Conservation (phyloP, 352 stramenopile species). For the Achlya hypogyna region DNA sequence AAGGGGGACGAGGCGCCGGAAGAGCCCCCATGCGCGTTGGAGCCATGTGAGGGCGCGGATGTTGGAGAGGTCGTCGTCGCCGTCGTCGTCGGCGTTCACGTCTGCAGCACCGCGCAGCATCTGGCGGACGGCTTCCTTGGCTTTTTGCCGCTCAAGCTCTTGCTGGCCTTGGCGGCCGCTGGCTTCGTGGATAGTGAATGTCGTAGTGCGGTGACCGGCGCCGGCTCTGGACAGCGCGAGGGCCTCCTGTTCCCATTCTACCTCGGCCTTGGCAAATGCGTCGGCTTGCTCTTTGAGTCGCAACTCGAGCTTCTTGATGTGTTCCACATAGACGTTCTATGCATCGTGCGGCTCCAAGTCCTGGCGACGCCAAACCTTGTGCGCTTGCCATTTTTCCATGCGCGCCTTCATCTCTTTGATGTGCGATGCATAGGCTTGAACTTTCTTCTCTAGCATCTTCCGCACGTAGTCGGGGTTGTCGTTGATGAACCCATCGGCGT, state of each 20-base stretch:
- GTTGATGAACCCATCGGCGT: conserved; percentile 18
- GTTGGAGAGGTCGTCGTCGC: conserved; percentile 9
- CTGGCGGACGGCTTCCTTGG: conserved; percentile 29
- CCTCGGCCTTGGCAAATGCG: conserved; percentile 37
- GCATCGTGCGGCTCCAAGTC: background rate
- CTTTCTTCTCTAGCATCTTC: conserved; percentile 1
- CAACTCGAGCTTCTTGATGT: conserved; percentile 19
- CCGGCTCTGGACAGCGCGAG: conserved; percentile 21
- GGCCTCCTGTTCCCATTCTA: conserved; percentile 56
- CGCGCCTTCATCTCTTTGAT: conserved; percentile 13
- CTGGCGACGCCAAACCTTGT: background rate
- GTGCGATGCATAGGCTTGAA: conserved; percentile 6
- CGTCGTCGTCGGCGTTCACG: conserved; percentile 29
- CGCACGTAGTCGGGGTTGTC: conserved; percentile 21
- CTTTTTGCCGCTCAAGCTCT: conserved; percentile 25
- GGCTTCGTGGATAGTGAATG: conserved; percentile 25
- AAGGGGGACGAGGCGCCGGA: conserved; percentile 38
- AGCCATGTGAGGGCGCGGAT: conserved; percentile 28
- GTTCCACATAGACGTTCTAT: conserved; percentile 5
- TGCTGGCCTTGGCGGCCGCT: conserved; percentile 31
- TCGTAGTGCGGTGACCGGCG: conserved; percentile 18
- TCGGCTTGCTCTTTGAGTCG: conserved; percentile 29
- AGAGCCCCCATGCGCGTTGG: conserved; percentile 27
- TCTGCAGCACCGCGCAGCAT: conserved; percentile 48
- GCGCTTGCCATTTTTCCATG: conserved; percentile 12